phyloP scores from a whole-genome alignment of 129 eudicot species.

The Flaveria brownii region DNA sequence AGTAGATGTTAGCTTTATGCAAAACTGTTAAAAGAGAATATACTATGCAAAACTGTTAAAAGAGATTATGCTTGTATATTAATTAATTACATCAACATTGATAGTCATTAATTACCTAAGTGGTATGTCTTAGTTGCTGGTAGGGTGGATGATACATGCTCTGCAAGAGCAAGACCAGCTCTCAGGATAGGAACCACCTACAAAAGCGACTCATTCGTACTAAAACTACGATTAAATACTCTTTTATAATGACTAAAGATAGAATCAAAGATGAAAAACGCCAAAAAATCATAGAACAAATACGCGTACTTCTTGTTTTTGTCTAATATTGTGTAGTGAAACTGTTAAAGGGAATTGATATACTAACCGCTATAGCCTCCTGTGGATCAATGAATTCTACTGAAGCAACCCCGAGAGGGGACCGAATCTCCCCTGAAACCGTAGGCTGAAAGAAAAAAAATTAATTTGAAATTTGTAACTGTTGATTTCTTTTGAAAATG shows the following conservation, averaged over 20 bases:
- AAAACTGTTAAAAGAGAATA: neutral
- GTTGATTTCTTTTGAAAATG: neutral
- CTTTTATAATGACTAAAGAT: neutral
- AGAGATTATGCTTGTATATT: neutral
- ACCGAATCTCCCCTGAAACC: constrained; percentile 74
- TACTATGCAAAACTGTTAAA: neutral
- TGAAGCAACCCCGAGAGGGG: constrained; percentile 81
- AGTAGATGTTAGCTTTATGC: neutral
- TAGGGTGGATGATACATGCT: constrained; percentile 77
- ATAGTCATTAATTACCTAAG: constrained; percentile 53
- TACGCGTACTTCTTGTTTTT: neutral
- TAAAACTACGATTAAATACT: neutral
- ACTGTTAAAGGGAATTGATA: neutral
- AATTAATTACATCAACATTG: constrained; percentile 6
- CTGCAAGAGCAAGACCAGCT: constrained; percentile 99
- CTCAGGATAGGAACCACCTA: constrained; percentile 93
- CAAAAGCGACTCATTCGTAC: constrained; percentile 11
- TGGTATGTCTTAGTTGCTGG: constrained; percentile 90
- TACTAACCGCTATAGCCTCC: constrained; percentile 88
- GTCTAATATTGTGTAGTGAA: neutral
- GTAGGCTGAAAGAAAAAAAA: constrained; percentile 57
- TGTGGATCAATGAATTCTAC: constrained; percentile 91
- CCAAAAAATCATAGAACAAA: neutral
- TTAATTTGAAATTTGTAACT: neutral
- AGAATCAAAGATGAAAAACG: neutral